Conservation (phyloP, 352 stramenopile species). For the Thalassiosira hispida region DNA sequence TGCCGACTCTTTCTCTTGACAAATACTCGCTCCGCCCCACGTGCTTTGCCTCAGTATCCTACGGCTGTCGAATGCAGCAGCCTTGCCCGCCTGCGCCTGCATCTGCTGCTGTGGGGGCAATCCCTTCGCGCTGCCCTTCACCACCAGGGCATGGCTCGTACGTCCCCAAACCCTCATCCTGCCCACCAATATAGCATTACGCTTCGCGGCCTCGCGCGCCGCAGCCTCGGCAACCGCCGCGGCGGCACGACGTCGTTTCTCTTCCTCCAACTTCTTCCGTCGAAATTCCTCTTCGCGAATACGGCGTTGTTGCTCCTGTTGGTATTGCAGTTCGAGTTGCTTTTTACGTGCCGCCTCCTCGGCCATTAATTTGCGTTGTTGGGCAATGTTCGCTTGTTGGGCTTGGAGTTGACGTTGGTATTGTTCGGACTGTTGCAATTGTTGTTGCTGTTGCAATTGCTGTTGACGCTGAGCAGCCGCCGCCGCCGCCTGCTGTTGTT, state of each 20-base stretch:
- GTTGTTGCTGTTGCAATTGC: slow-evolving; percentile 15
- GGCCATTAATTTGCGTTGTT: slow-evolving; percentile 38
- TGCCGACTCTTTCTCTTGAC: slow-evolving; percentile 30
- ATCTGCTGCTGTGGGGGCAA: slow-evolving; percentile 16
- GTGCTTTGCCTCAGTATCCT: slow-evolving; percentile 29
- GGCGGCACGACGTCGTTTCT: slow-evolving; percentile 7
- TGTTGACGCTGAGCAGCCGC: slow-evolving; percentile 16
- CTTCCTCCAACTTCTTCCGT: slow-evolving; percentile 35
- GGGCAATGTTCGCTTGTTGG: slow-evolving; percentile 22
- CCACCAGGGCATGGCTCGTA: slow-evolving; percentile 41
- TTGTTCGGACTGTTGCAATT: no score
- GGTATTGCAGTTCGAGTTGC: slow-evolving; percentile 14
- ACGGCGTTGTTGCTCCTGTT: slow-evolving; percentile 21
- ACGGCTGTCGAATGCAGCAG: no score
- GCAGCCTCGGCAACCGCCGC: slow-evolving; percentile 4
- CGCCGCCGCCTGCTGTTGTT: slow-evolving; percentile 4
- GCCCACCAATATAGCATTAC: slow-evolving; percentile 24
- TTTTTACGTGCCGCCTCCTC: slow-evolving; percentile 25
- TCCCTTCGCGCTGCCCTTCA: slow-evolving; percentile 36
- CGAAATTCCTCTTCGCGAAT: slow-evolving; percentile 21
- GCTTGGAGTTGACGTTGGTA: slow-evolving; percentile 23
- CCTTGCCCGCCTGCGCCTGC: background rate
- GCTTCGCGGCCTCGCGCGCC: slow-evolving; percentile 13
- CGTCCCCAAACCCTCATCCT: slow-evolving; percentile 53
- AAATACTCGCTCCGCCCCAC: slow-evolving; percentile 42